Evolutionary conservation across 768 basidiomycete species (phyloP), one percentile per base, ranked within the genome.

Genomic region (Tylopilus rubrobrunneus): DNA sequence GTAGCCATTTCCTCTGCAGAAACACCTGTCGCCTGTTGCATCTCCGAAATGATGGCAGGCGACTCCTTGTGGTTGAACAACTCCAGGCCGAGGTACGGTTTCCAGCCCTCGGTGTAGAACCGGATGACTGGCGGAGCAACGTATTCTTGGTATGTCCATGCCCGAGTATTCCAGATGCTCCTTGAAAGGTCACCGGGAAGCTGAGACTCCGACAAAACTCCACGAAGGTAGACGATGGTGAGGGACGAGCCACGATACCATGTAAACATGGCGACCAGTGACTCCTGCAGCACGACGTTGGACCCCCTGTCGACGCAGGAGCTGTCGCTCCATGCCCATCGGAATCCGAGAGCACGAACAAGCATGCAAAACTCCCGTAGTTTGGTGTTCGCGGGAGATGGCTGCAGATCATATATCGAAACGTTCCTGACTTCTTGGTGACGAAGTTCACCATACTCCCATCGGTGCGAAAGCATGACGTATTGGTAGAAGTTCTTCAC

Each of bases 91-190:
- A 57, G 41, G 17, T 58, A 63, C 12, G 31, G 46, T 11, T 40
- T 50, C 62, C 62, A 62, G 23, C 60, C 46, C 12, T 49, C 23
- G 0, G 27, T 43, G 33, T 55, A 62, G 34, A 63, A 63, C 17
- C 19, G 56, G 31, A 62, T 10, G 0, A 27, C 9, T 27, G 34
- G 9, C 0, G 62, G 29, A 8, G 62, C 62, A 7, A 56, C 3
- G 10, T 41, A 56, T 31, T 58, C 49, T 33, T 51, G 55, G 8
- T 34, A 45, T 4, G 57, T 58, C 55, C 27, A 63, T n/a, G 34
- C 61, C 7, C 58, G 29, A 5, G 28, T 57, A 31, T 60, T 63
- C 62, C 61, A 63, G 9, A 50, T 52, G 36, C 28, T 49, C 12
- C 1, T 5, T 29, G 29, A 49, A 23, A 47, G 44, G n/a, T 2